Conservation (phyloP, 139 green algal genomes). For the Pycnococcus provasolii region DNA sequence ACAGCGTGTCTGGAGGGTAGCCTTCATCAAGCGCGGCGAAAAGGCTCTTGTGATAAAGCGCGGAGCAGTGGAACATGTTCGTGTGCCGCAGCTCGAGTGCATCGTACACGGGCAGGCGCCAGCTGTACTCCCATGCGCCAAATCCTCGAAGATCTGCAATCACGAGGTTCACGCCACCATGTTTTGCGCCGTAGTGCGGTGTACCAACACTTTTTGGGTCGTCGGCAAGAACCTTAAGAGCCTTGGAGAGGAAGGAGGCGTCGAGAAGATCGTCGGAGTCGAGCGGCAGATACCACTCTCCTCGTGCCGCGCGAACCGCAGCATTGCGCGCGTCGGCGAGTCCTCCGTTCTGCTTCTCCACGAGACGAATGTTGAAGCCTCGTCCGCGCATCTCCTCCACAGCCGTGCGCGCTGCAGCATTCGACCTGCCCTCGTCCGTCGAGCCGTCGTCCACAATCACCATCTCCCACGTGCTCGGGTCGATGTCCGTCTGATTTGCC, state of each 20-base stretch:
- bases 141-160: conserved; percentile 16
- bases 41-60: conserved; percentile 22
- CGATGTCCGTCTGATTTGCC: conserved; percentile 13
- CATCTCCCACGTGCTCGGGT: conserved; percentile 22
- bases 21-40: conserved; percentile 23
- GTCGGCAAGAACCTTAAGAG: background rate
- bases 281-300: conserved; percentile 34
- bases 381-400: background rate
- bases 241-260: conserved; percentile 17
- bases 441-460: conserved; percentile 30
- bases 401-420: conserved; percentile 1
- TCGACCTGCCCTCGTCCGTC: conserved; percentile 22
- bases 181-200: background rate
- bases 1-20: conserved; percentile 30
- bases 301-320: conserved; percentile 17
- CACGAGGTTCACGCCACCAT: background rate
- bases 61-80: conserved; percentile 38
- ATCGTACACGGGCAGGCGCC: conserved; percentile 30
- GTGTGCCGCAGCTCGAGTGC: conserved; percentile 30
- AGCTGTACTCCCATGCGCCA: conserved; percentile 32
- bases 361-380: conserved; percentile 17
- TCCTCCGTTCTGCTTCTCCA: conserved; percentile 32
- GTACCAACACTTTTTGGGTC: background rate
- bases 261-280: conserved; percentile 36
- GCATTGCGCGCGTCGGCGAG: conserved; percentile 33